A percentile compares a stretch with the other conserved stretches of the same genome.
phyloP scores from a whole-genome alignment of 768 basidiomycete species.

The Arthromyces matolae region DNA sequence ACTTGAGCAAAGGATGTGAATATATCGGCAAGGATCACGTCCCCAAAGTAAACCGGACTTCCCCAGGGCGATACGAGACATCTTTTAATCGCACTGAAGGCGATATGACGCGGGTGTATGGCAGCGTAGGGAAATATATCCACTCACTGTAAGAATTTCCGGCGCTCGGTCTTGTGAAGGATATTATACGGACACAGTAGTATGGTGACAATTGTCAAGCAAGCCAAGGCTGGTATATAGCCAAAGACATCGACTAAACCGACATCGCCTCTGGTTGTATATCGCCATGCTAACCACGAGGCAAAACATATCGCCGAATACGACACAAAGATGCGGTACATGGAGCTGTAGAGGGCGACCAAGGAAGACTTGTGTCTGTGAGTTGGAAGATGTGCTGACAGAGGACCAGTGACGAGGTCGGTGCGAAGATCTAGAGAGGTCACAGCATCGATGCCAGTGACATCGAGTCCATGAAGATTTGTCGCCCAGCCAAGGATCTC shows the following conservation, averaged over 20 bases:
- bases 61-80: constrained; percentile 65
- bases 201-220: constrained; percentile 50
- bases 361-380: constrained; percentile 33
- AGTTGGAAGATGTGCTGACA: constrained; percentile 23
- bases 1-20: constrained; percentile 97
- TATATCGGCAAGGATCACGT: constrained; percentile 92
- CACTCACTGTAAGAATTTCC: constrained; percentile 75
- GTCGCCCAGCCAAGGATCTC: constrained; percentile 90
- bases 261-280: constrained; percentile 53
- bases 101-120: constrained; percentile 2
- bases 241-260: constrained; percentile 70
- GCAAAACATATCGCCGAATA: constrained; percentile 60
- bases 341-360: constrained; percentile 47
- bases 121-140: constrained; percentile 5
- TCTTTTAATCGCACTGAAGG: constrained; percentile 61
- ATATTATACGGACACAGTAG: constrained; percentile 68
- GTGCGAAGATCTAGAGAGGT: constrained; percentile 64
- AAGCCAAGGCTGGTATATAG: constrained; percentile 69
- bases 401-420: constrained; percentile 26
- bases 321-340: constrained; percentile 63
- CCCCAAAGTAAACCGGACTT: constrained; percentile 76
- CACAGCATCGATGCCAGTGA: constrained; percentile 70
- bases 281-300: constrained; percentile 69
- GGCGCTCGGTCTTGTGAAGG: constrained; percentile 66
- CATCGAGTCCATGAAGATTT: constrained; percentile 82